Base-by-base conservation (phyloP, 1,284 basidiomycete species). In the Erythrobasidium hasegawianum region DNA sequence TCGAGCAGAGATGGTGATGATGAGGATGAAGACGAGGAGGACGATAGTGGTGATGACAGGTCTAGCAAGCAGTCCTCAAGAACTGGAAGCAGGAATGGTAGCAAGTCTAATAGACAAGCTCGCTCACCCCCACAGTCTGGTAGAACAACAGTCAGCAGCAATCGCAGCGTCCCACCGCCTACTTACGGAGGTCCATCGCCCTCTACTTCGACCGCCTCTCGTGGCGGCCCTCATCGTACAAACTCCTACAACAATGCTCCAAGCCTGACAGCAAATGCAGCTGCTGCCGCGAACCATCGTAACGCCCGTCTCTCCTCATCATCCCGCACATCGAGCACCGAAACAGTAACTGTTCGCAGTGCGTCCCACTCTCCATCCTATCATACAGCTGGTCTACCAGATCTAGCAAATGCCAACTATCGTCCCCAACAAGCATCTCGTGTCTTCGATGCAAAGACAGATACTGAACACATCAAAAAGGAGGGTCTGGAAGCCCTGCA, bases 401-500 rank as follows among this genome's bases (percentile, higher is more conserved):
- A 64, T 20, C 53, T 61, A 16, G 50, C 52, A 2, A 27, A 55
- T 27, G 67, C 43, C n/a, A 24, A 41, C 16, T 55, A 59, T 13
- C 18, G 49, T 11, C 54, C 59, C 26, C 24, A 33, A 2, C 59
- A 69, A 18, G 71, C 72, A 11, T 71, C 71, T 26, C 49, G 74
- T 2, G 73, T 75, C 10, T 75, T 75, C 65, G 50, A 69, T 2
- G 70, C 72, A 20, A 68, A 70, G 20, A 75, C 74, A 11, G 73
- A 73, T 50, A 73, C 72, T 20, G 65, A 64, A 13, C 54, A 67
- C 20, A 68, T 75, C 62, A 71, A 72, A 57, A 68, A 73, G 67
- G 70, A 73, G 40, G 72, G 74, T 0, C 62, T 75, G n/a, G 72
- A 71, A 2, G 72, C 74, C 41, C 39, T 75, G 22, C 70, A 72